These are phyloP conservation scores for Trichosporon sp. DNA, from an alignment of 1,284 basidiomycete species.

Conservation along the genomic window DNA sequence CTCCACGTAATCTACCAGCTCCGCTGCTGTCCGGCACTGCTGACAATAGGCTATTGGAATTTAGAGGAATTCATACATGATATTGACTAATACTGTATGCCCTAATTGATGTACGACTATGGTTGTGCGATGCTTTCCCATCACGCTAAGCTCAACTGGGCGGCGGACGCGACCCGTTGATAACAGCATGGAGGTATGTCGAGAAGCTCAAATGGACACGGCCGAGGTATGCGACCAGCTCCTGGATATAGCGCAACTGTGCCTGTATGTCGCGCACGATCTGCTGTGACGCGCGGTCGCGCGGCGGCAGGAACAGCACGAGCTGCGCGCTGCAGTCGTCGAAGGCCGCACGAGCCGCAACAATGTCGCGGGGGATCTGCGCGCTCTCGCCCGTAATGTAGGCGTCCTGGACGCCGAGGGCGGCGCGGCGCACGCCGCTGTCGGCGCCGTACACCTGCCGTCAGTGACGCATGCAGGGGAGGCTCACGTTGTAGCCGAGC, in stretches of 20 bases:
- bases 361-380: not conserved
- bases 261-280: not conserved
- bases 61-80: not conserved
- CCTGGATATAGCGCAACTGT: not conserved
- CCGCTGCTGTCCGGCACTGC: not conserved
- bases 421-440: too few species aligned
- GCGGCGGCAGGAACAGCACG: too few species aligned
- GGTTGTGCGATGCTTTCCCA: too few species aligned
- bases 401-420: not conserved
- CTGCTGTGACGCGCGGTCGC: not conserved
- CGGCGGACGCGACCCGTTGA: too few species aligned
- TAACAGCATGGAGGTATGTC: not conserved
- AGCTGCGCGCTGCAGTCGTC: not conserved
- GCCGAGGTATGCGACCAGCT: not conserved
- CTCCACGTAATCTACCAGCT: not conserved
- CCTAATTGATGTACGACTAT: too few species aligned
- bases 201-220: not conserved
- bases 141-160: too few species aligned
- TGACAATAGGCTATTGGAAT: not conserved
- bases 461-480: not conserved
- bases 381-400: not conserved
- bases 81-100: too few species aligned
- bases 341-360: not conserved
- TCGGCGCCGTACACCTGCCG: not conserved
- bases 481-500: not conserved